These are phyloP conservation scores for Oryza officinalis DNA, from an alignment of 176 grass and related monocot species.

Conservation along the genomic window DNA sequence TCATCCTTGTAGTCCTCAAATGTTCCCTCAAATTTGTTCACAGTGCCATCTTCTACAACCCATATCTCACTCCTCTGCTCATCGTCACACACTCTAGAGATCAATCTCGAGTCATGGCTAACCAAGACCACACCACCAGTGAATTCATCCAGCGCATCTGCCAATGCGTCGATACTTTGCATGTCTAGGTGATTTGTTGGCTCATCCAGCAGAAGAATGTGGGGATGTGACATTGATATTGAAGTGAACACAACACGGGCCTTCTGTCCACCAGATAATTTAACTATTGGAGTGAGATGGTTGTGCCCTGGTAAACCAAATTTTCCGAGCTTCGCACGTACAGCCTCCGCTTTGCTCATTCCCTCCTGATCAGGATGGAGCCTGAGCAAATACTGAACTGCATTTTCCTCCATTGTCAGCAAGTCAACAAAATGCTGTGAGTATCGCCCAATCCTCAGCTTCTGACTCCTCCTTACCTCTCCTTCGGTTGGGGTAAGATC, in stretches of 20 bases:
- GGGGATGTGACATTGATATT: slow-evolving; percentile 93
- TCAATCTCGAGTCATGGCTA: slow-evolving; percentile 87
- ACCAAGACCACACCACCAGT: slow-evolving; percentile 93
- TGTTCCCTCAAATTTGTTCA: slow-evolving; percentile 66
- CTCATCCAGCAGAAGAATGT: slow-evolving; percentile 91
- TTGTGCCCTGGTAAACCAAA: slow-evolving; percentile 97
- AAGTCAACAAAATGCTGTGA: slow-evolving; percentile 98
- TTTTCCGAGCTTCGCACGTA: slow-evolving; percentile 90
- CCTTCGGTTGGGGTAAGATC: slow-evolving; percentile 80
- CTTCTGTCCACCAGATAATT: slow-evolving; percentile 96
- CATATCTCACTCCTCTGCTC: slow-evolving; percentile 91
- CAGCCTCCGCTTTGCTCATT: slow-evolving; percentile 87
- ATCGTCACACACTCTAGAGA: slow-evolving; percentile 89
- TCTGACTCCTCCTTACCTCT: slow-evolving; percentile 85
- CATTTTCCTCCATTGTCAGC: slow-evolving; percentile 94
- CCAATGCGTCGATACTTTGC: slow-evolving; percentile 95
- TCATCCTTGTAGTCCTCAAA: slow-evolving; percentile 99
- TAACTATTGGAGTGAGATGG: slow-evolving; percentile 92
- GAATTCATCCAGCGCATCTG: slow-evolving; percentile 91
- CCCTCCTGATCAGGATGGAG: slow-evolving; percentile 96
- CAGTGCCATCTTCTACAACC: slow-evolving; percentile 94
- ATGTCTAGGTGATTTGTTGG: slow-evolving; percentile 99
- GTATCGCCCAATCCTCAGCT: slow-evolving; percentile 87
- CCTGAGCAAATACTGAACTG: slow-evolving; percentile 86
- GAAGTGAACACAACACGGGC: slow-evolving; percentile 93